Evolutionary conservation across 306 rosid species (phyloP), one percentile per base, ranked within the genome.

Genomic region (Prunus mira): DNA sequence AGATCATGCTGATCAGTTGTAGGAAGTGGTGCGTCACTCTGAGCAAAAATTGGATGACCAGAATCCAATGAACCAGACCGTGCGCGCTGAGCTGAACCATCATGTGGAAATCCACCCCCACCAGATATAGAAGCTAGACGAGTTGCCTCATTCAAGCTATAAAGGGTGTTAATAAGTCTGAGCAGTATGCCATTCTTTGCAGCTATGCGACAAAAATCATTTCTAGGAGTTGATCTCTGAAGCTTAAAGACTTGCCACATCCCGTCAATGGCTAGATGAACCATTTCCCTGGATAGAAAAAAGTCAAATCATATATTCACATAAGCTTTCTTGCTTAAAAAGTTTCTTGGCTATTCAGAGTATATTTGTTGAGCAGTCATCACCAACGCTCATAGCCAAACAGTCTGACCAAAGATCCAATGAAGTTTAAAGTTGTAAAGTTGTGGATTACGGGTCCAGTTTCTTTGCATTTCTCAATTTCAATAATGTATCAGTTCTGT

Each of bases 241-340:
- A 96, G 99, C 92, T 92, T 92, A 83, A 96, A 96, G 77, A 96
- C 93, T 79, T 96, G 99, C 99, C 99, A 96, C 96, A 96, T 96
- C 87, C 99, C 97, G 45, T 96, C 99, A 89, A 96, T 96, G 80
- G 99, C 98, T 78, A 96, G 91, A 85, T 96, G 99, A 82, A 92
- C 98, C 99, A 96, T 96, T 81, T 92, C 99, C 93, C 99, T 96
- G 87, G 62, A 78, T 71, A 80, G 72, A 85, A 50, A 68, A 73
- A 80, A 22, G 47, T 49, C 72, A 56, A 65, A 80, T 78, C 78
- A 80, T 34, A 65, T 1, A 28, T 62, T 34, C 12, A 34, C 24
- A 19, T 5, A 34, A 17, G 41, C 41, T 34, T 34, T 34, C 41
- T 34, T 34, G 41, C 9, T 34, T 34, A 34, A 34, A 34, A 34